phyloP scores from a whole-genome alignment of 371 early-diverging fungal genomes.

The Choanephora cucurbitarum region DNA sequence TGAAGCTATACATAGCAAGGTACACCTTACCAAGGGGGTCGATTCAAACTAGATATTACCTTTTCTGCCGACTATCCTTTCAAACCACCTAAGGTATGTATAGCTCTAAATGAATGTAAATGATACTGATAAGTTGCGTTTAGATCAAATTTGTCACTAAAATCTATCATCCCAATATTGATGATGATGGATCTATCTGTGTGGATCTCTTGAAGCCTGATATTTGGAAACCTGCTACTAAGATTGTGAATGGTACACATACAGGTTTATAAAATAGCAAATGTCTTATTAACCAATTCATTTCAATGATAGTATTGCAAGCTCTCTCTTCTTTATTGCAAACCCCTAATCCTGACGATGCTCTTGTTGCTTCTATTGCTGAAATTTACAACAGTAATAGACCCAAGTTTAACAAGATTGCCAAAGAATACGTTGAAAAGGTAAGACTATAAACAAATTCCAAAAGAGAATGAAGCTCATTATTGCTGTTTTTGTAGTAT shows the following conservation, averaged over 20 bases:
- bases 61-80: constrained; percentile 92
- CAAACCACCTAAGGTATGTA: constrained; percentile 83
- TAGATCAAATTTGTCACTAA: constrained; percentile 84
- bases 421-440: constrained; percentile 83
- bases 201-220: constrained; percentile 82
- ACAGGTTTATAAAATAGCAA: background rate
- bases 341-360: constrained; percentile 92
- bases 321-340: constrained; percentile 73
- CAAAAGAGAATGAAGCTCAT: background rate
- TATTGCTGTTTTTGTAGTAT: background rate
- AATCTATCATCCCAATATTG: constrained; percentile 94
- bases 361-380: constrained; percentile 83
- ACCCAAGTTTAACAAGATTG: constrained; percentile 76
- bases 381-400: constrained; percentile 78
- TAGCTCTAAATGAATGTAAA: too few relatives aligned
- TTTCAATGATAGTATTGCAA: constrained; percentile 67
- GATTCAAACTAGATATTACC: constrained; percentile 78
- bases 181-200: constrained; percentile 81
- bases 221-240: constrained; percentile 93
- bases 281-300: too few relatives aligned
- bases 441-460: constrained; percentile 24
- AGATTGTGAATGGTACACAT: constrained; percentile 57
- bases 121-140: background rate
- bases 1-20: constrained; percentile 25
- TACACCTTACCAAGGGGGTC: constrained; percentile 84